Conservation (phyloP, 2,329 filamentous ascomycete genomes). For the Pyricularia pennisetigena region DNA sequence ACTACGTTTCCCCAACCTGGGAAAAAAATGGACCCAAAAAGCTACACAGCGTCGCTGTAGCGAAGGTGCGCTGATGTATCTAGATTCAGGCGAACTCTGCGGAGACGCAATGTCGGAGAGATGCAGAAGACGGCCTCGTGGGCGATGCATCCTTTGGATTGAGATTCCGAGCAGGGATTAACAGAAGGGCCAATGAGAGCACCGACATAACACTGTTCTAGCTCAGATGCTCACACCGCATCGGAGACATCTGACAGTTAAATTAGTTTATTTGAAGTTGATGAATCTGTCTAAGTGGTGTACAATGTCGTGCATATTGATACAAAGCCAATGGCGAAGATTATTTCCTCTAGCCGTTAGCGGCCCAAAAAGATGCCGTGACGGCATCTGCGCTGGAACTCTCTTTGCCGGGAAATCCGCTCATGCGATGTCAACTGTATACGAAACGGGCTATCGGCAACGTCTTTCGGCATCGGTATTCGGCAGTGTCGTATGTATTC, state of each 20-base stretch:
- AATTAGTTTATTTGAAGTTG: background rate
- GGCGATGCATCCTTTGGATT: background rate
- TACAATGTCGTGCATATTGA: background rate
- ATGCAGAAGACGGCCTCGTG: background rate
- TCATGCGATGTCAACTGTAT: background rate
- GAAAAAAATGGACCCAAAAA: background rate
- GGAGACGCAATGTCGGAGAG: background rate
- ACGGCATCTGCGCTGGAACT: background rate
- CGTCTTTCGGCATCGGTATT: background rate
- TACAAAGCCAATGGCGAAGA: background rate
- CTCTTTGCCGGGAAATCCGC: background rate
- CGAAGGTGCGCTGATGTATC: background rate
- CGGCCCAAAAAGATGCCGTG: background rate
- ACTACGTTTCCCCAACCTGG: background rate
- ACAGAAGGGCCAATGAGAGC: background rate
- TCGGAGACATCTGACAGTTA: background rate
- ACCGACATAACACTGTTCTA: background rate
- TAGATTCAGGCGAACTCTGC: background rate
- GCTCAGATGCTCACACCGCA: background rate
- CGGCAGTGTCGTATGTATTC: background rate
- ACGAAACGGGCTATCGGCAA: background rate
- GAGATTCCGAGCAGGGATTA: background rate
- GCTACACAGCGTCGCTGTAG: background rate
- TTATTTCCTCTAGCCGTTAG: background rate
- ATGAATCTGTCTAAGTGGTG: conserved; percentile 1